Base-by-base conservation (phyloP, 371 early-diverging fungal species). In the Batrachochytrium dendrobatidis region DNA sequence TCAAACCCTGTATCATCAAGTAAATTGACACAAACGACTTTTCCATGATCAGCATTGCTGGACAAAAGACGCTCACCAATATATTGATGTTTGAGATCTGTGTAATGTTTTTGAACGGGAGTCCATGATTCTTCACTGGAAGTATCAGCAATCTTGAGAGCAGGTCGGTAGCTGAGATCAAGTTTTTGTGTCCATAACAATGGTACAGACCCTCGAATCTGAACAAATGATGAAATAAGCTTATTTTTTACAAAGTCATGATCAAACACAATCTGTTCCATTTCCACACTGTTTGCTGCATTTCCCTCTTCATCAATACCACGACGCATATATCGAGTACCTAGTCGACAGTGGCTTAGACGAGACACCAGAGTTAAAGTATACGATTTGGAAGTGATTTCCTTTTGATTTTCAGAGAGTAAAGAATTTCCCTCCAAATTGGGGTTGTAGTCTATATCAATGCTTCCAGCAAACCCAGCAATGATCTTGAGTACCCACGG, bases 201-300 rank as follows among this genome's bases (percentile, higher is more conserved):
- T 12, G 87, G 87, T 53, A 77, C 83, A 15, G 82, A 80, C 5
- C 87, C 87, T 28, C 87, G 66, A 35, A 82, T 39, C 63, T 85
- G 85, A 4, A 83, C 65, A 65, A 60, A 80, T n/a, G 73, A 58
- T 15, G 62, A 53, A 50, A 72, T 65, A 8, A 55, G 55, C 26
- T 70, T 54, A 48, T 67, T 60, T 8, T 33, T 51, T 44, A 56
- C 53, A 53, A 68, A 69, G 56, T 76, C 74, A 50, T 76, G 69
- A 50, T 70, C 55, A 50, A 71, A 70, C n/a, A 81, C 67, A 61
- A 80, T 72, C 65, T 83, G 83, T 61, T 82, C 83, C 66, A 84
- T 85, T 62, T 86, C 87, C 30, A 86, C 84, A 32, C 64, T 67
- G 68, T 86, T 86, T 49, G 82, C 75, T 5, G 74, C 73, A 64